Evolutionary conservation across 2,329 filamentous ascomycete genomes (phyloP).

Genomic region (Calonectria ilicicola): DNA sequence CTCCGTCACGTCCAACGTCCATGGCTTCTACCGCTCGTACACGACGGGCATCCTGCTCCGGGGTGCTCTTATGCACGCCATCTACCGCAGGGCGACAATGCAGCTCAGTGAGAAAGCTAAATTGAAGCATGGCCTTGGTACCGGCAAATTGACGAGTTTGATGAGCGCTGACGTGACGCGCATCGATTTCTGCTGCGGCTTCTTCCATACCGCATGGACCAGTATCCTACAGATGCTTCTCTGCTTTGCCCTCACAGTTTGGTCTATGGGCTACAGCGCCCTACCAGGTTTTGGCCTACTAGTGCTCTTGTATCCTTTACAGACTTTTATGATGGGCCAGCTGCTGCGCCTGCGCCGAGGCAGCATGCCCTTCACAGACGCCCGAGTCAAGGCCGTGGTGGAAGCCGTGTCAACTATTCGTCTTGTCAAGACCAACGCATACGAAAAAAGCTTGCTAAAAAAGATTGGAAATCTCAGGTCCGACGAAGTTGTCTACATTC

Average conservation of each 20-base stretch:
- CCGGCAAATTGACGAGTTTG: conserved; percentile 44
- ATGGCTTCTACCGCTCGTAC: conserved; percentile 41
- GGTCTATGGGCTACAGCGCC: not conserved
- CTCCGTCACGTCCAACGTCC: conserved; percentile 41
- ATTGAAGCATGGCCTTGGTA: not conserved
- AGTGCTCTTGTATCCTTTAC: not conserved
- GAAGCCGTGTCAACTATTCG: not conserved
- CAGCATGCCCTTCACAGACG: not conserved
- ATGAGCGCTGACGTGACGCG: conserved; percentile 49
- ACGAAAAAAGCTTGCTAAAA: not conserved
- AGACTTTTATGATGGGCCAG: not conserved
- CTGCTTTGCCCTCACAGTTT: not conserved
- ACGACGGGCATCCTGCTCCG: conserved; percentile 36
- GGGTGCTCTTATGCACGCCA: conserved; percentile 11
- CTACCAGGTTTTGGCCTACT: not conserved
- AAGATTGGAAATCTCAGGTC: not conserved
- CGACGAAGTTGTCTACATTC: not conserved
- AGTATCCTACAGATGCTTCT: conserved; percentile 46
- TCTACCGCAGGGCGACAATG: not conserved
- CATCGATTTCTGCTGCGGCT: conserved; percentile 47
- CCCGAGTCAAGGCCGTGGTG: not conserved
- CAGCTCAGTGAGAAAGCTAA: not conserved
- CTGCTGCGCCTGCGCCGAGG: not conserved
- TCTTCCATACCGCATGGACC: conserved; percentile 47
- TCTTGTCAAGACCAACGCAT: not conserved